Percentiles rank a stretch among this genome's conserved stretches.
phyloP scores from a whole-genome alignment of 106 monocot species.

The Dactylorhiza incarnata region DNA sequence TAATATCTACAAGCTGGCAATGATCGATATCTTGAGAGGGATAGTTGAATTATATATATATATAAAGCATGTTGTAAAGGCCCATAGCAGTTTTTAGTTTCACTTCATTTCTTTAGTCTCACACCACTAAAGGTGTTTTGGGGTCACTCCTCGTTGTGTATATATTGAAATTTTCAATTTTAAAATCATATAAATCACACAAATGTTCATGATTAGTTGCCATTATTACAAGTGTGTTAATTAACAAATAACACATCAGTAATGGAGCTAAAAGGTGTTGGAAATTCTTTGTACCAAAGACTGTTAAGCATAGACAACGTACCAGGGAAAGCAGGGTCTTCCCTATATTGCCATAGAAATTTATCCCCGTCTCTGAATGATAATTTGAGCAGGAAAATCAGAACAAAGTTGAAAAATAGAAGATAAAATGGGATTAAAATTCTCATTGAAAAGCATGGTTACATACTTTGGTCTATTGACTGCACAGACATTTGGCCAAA shows the following conservation, averaged over 20 bases:
- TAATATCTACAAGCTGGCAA: no score
- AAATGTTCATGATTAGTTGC: no score
- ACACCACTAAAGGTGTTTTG: no score
- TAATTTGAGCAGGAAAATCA: neutral
- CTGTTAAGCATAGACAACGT: constrained; percentile 3
- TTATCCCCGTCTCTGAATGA: constrained; percentile 56
- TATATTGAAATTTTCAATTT: no score
- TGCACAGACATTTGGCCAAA: constrained; percentile 73
- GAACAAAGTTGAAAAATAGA: neutral
- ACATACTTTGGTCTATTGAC: constrained; percentile 69
- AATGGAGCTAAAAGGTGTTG: neutral
- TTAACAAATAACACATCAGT: neutral
- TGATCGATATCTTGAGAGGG: no score
- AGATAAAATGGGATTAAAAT: neutral
- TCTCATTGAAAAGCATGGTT: neutral
- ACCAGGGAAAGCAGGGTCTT: constrained; percentile 85
- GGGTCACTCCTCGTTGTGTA: no score
- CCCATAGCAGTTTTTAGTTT: no score
- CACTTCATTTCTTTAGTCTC: no score
- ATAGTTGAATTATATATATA: no score
- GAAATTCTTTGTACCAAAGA: neutral
- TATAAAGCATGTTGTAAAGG: no score
- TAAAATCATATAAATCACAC: no score
- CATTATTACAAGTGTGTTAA: no score
- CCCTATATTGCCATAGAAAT: constrained; percentile 83